Base-by-base conservation (phyloP, 2,329 filamentous ascomycete genomes). In the Tympanopsis confertula region DNA sequence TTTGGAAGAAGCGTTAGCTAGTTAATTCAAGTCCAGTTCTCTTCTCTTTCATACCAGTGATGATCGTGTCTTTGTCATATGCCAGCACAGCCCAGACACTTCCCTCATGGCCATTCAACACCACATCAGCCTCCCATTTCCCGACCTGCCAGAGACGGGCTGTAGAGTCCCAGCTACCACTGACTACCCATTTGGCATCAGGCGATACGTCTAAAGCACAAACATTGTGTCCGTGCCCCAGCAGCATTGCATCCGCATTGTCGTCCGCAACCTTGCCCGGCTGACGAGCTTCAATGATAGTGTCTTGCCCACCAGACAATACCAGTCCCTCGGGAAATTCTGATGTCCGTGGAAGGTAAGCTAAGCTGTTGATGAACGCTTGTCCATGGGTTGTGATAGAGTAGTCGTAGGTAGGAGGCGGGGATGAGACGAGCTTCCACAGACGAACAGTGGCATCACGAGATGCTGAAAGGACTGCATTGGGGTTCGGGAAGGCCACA, bases 21-120 rank as follows among this genome's bases (percentile, higher is more conserved):
- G n/a, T 14, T 10, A 28, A 17, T 40, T 22, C 30, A 26, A 19
- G 19, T 7, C 2, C 35, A 43, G 19, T 36, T 41, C n/a, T n/a
- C n/a, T n/a, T n/a, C n/a, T n/a, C n/a, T n/a, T 26, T n/a, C 22
- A 10, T 26, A 26, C 30, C 30, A 18, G 89, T 96, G 42, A 95
- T 74, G 35, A 96, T 73, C 0, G 82, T 87, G 26, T 78, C 72
- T 39, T 79, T 72, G 53, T 93, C 82, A 44, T 89, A 81, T 13
- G 84, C 83, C 40, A 96, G 59, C 4, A 95, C 87, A n/a, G 82
- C 82, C 89, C 88, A 96, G 13, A 98, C 87, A 36, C 81, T 82
- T 28, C 75, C 83, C 39, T 81, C 74, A 51, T 95, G 87, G 4
- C 86, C 87, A 35, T 74, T 63, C 14, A 98, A 66, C 35, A 82